Base-by-base conservation (phyloP, 805 yeast species). In the Pichia rugopelliculosa region DNA sequence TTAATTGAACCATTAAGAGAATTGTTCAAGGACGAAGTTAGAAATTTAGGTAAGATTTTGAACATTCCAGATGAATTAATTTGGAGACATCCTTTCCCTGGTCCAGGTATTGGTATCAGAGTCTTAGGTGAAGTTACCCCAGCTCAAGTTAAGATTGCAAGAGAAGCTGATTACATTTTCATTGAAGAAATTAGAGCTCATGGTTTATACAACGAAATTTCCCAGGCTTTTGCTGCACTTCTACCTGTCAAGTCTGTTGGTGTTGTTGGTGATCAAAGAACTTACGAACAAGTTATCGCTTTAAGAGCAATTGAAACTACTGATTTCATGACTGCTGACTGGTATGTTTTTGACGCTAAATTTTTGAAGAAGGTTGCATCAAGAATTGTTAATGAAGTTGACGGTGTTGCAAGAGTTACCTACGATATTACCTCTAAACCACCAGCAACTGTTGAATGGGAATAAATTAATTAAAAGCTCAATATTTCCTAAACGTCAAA, bases 71-170 rank as follows among this genome's bases (percentile, higher is more conserved):
- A 87, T 64, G 98, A 93, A 60, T 78, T 93, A 59, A 98, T 93
- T 57, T 91, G 98, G 98, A 87, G 99, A 77, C 99, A 93, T 68
- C 99, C 99, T 49, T 93, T 93, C 95, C 99, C 99, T 61, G 99
- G 99, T 67, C 99, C 99, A 67, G 99, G 99, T 75, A 86, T 93
- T 65, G 99, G 97, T 59, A 93, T 93, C 68, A 84, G 99, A 72
- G 95, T 93, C 48, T 75, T 93, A 42, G 99, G 99, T 59, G 98
- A 91, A 73, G 98, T 93, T 54, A 87, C 96, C 50, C 85, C 80
- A 57, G 81, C 75, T 56, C 99, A 93, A 74, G 93, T 93, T 49
- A 91, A 81, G 64, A 93, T 93, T 65, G 99, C 98, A 40, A 85
- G 98, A 72, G 91, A 88, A 67, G 99, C 99, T 53, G 99, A 93